phyloP scores from a whole-genome alignment of 192 early-diverging fungal genomes.

The Backusella australiensis region DNA sequence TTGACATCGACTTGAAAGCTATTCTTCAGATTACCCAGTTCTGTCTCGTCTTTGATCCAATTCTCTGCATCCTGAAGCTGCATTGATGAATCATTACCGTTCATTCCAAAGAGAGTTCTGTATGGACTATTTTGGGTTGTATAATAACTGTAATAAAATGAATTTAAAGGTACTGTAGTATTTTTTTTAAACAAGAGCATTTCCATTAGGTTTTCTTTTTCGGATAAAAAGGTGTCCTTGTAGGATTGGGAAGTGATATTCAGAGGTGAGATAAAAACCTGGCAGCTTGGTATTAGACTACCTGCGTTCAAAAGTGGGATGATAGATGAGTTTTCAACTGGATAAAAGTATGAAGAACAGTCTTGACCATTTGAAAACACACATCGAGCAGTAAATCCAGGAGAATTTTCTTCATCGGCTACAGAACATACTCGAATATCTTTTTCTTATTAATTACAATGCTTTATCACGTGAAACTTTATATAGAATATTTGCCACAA shows the following conservation, averaged over 20 bases:
- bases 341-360: too few relatives aligned
- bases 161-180: not conserved
- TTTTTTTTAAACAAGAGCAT: not conserved
- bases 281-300: too few relatives aligned
- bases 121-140: not conserved
- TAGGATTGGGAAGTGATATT: not conserved
- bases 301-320: too few relatives aligned
- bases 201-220: not conserved
- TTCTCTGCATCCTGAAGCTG: not conserved
- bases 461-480: too few relatives aligned
- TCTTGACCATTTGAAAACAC: too few relatives aligned
- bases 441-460: too few relatives aligned
- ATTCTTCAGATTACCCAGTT: too few relatives aligned
- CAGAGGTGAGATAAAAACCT: not conserved
- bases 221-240: not conserved
- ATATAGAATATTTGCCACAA: not conserved
- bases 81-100: not conserved
- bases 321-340: not conserved
- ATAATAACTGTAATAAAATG: constrained; percentile 10
- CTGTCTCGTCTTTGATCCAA: not conserved
- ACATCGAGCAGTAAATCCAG: too few relatives aligned
- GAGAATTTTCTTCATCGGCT: too few relatives aligned
- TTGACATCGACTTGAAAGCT: not conserved
- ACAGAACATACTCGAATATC: too few relatives aligned
- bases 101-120: not conserved